These are phyloP conservation scores for Blastobotrys serpentis DNA, from an alignment of 1,139 yeast genomes.

Conservation along the genomic window DNA sequence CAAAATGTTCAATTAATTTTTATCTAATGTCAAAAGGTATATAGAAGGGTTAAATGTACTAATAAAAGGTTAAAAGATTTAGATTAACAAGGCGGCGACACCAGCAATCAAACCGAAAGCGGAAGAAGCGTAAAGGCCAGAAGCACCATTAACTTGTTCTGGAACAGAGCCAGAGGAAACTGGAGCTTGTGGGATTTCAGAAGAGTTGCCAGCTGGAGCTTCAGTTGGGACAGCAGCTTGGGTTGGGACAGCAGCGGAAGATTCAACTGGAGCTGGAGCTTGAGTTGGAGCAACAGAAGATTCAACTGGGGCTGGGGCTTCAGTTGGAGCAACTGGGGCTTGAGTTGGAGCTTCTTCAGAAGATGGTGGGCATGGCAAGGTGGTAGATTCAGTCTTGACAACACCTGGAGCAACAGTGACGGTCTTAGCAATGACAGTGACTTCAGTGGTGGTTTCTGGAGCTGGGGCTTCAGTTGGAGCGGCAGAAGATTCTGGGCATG, in stretches of 20 bases:
- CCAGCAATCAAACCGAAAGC: constrained; percentile 9
- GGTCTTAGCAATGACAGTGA: constrained; percentile 6
- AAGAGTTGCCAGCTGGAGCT: not conserved
- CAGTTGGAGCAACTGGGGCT: not conserved
- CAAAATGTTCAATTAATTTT: constrained; percentile 4
- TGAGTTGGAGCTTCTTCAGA: not conserved
- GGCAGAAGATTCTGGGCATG: not conserved
- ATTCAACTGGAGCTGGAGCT: not conserved
- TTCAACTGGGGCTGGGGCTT: not conserved
- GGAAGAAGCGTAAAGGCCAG: constrained; percentile 4
- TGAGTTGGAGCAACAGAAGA: not conserved
- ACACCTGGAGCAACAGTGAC: constrained; percentile 10
- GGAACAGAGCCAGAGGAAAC: not conserved
- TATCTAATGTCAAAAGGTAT: not conserved
- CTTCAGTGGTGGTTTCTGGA: constrained; percentile 8
- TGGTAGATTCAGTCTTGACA: constrained; percentile 4
- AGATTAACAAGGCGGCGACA: constrained; percentile 10
- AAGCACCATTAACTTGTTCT: constrained; percentile 10
- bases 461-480: constrained; percentile 6
- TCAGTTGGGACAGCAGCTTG: constrained; percentile 3
- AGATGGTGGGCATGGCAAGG: constrained; percentile 3
- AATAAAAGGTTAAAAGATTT: constrained; percentile 1
- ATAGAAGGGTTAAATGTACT: not conserved
- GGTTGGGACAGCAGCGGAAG: constrained; percentile 3
- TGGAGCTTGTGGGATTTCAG: not conserved